Conservation (phyloP, 2,329 filamentous ascomycete species). For the Xylaria sp. region DNA sequence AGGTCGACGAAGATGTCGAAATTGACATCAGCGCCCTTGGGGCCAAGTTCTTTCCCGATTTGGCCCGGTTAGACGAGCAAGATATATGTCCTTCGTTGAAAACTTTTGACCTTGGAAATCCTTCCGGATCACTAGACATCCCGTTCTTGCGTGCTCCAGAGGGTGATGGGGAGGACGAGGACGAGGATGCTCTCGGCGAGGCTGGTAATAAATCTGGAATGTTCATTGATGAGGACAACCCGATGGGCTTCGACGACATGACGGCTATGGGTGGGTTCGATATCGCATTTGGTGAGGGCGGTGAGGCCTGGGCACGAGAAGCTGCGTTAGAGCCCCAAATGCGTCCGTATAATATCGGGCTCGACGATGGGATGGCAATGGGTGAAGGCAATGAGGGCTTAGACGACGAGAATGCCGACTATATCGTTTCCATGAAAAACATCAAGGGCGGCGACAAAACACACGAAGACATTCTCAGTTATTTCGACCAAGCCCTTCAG, state of each 20-base stretch:
- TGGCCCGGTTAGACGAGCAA: constrained; percentile 79
- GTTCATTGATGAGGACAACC: constrained; percentile 87
- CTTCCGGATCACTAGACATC: constrained; percentile 85
- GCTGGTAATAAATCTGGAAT: constrained; percentile 78
- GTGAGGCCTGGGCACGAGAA: constrained; percentile 93
- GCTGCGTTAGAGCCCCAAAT: constrained; percentile 88
- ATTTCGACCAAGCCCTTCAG: constrained; percentile 94
- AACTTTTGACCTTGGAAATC: constrained; percentile 89
- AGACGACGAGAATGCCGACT: constrained; percentile 75
- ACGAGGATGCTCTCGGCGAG: constrained; percentile 61
- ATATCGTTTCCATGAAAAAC: constrained; percentile 81
- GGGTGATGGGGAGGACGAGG: constrained; percentile 75
- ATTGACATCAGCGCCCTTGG: constrained; percentile 83
- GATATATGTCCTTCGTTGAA: constrained; percentile 96
- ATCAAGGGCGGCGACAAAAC: constrained; percentile 71
- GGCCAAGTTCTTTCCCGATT: constrained; percentile 84
- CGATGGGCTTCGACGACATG: constrained; percentile 83
- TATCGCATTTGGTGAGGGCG: constrained; percentile 88
- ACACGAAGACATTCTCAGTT: constrained; percentile 95
- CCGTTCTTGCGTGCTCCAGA: constrained; percentile 91
- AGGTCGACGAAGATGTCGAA: constrained; percentile 69
- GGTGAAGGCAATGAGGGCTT: constrained; percentile 64
- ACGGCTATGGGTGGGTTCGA: constrained; percentile 78
- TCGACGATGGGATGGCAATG: constrained; percentile 64
- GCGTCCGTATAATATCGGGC: constrained; percentile 75